phyloP scores from a whole-genome alignment of 2,329 filamentous ascomycete species.

The Xylariaceae sp. region DNA sequence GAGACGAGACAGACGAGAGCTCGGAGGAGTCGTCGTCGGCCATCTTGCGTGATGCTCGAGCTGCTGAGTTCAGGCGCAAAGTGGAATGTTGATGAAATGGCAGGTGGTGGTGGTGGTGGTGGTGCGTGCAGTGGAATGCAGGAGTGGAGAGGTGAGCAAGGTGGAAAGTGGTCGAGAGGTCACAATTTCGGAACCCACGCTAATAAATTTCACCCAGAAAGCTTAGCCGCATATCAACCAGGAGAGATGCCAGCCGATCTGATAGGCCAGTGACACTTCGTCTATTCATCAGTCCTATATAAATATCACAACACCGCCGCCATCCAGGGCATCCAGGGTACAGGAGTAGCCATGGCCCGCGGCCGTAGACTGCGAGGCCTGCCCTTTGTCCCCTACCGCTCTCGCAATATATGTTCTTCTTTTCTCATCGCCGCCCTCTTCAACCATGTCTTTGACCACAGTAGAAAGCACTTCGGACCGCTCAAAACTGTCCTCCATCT shows the following conservation, averaged over 20 bases:
- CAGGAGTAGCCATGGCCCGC: slow-evolving; percentile 3
- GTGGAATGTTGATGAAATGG: background rate
- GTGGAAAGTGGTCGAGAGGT: slow-evolving; percentile 21
- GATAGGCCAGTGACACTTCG: slow-evolving; percentile 28
- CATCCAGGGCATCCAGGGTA: slow-evolving; percentile 5
- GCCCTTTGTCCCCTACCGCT: no score
- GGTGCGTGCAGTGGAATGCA: slow-evolving; percentile 21
- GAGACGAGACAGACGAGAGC: slow-evolving; percentile 48
- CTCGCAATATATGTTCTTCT: no score
- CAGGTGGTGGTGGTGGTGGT: slow-evolving; percentile 10
- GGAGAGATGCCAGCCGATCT: slow-evolving; percentile 23
- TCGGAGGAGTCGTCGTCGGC: slow-evolving; percentile 61
- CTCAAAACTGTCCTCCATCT: no score
- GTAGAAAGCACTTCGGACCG: no score
- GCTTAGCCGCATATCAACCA: slow-evolving; percentile 30
- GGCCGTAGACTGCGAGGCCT: background rate
- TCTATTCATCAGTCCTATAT: slow-evolving; percentile 18
- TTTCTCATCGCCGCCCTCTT: no score
- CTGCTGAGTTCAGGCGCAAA: background rate
- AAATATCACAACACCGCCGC: slow-evolving; percentile 9
- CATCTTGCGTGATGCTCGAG: slow-evolving; percentile 39
- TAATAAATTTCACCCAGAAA: slow-evolving; percentile 31
- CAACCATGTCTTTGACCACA: no score
- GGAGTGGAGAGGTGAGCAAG: slow-evolving; percentile 23
- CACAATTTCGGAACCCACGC: slow-evolving; percentile 30